These are phyloP conservation scores for Amylostereum areolatum DNA, from an alignment of 1,284 basidiomycete species.

Conservation along the genomic window DNA sequence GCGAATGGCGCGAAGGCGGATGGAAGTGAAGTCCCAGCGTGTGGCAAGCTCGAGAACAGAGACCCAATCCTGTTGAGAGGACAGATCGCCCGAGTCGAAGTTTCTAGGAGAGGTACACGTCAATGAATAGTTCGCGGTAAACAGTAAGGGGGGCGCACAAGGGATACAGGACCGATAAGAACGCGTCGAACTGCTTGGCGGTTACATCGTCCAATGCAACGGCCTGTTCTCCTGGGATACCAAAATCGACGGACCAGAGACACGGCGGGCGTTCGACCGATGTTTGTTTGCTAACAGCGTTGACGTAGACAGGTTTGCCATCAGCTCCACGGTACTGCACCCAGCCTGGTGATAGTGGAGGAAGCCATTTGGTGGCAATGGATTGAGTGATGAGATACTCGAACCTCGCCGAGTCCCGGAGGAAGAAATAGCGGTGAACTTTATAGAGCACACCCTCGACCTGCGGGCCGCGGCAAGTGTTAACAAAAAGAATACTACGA, in stretches of 20 bases:
- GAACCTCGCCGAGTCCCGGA: not conserved
- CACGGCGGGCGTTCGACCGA: not conserved
- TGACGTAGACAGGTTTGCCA: not conserved
- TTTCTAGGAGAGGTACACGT: no score
- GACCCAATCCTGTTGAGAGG: not conserved
- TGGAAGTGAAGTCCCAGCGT: not conserved
- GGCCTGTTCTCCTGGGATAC: not conserved
- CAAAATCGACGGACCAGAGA: not conserved
- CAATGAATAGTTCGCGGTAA: no score
- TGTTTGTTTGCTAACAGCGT: not conserved
- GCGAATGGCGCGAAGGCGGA: slow-evolving; percentile 1
- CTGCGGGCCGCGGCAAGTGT: not conserved
- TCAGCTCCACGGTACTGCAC: not conserved
- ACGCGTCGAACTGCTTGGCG: not conserved
- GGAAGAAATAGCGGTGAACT: slow-evolving; percentile 2
- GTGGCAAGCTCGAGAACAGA: not conserved
- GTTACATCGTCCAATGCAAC: not conserved
- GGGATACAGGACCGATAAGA: not conserved
- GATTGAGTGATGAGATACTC: not conserved
- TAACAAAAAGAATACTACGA: not conserved
- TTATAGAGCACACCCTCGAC: slow-evolving; percentile 1
- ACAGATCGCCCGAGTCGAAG: no score
- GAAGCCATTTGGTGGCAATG: not conserved
- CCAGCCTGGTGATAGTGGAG: not conserved
- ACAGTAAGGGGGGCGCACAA: not conserved